These are phyloP conservation scores for Coemansia sp. DNA, from an alignment of 192 early-diverging fungal species.

Conservation along the genomic window DNA sequence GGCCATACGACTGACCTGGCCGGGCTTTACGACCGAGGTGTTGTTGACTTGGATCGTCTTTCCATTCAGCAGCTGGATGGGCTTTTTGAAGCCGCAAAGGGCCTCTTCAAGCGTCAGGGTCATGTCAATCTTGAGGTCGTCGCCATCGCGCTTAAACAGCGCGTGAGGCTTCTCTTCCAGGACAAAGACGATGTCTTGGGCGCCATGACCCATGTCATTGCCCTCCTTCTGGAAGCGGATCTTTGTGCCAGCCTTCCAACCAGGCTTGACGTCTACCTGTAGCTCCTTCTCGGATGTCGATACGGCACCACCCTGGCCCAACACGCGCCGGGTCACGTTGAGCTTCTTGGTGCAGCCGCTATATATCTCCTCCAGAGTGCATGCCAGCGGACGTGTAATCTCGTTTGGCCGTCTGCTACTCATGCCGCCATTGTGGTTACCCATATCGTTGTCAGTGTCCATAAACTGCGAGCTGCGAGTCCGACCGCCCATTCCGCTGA, in stretches of 20 bases:
- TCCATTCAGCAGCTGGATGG: conserved; percentile 77
- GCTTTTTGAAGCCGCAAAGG: conserved; percentile 73
- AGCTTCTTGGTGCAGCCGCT: conserved; percentile 89
- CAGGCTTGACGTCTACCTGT: conserved; percentile 83
- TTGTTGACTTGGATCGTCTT: conserved; percentile 69
- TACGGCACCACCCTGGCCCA: conserved; percentile 26
- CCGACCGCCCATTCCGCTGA: conserved; percentile 43
- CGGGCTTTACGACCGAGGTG: conserved; percentile 67
- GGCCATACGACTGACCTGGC: conserved; percentile 70
- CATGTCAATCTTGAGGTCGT: conserved; percentile 72
- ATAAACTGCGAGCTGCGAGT: conserved; percentile 56
- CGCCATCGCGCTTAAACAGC: conserved; percentile 85
- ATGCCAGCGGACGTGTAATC: conserved; percentile 71
- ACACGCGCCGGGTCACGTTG: conserved; percentile 82
- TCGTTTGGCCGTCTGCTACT: conserved; percentile 60
- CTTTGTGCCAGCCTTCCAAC: conserved; percentile 99
- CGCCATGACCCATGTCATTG: conserved; percentile 79
- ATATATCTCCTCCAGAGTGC: conserved; percentile 91
- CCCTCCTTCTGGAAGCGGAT: conserved; percentile 89
- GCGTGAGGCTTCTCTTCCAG: conserved; percentile 92
- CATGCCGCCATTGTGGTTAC: conserved; percentile 45
- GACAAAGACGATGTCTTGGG: conserved; percentile 94
- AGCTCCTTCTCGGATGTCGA: conserved; percentile 78
- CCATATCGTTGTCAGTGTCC: conserved; percentile 59
- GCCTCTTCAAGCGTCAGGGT: conserved; percentile 78